Percentiles rank a stretch among this genome's conserved stretches.
Conservation (phyloP, 495 filamentous ascomycete genomes). For the Pseudoneurospora amorphoporcata region DNA sequence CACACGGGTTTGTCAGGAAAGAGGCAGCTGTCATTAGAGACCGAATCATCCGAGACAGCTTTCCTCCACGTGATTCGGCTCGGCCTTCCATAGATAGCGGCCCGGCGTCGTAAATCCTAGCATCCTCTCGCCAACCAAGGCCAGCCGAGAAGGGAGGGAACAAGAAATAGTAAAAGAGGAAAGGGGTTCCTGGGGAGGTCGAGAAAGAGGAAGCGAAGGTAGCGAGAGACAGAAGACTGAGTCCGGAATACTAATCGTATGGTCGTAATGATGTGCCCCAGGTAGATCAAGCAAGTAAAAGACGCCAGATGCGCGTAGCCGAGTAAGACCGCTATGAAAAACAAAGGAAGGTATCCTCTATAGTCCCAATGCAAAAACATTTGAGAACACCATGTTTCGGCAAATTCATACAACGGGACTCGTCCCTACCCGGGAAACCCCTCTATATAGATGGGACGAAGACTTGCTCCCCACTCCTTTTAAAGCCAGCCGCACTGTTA, state of each 20-base stretch:
- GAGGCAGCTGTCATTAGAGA: neutral
- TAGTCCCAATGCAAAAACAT: slow-evolving; percentile 23
- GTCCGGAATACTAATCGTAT: slow-evolving; percentile 14
- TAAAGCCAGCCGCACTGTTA: neutral
- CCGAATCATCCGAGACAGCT: neutral
- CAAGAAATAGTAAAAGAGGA: slow-evolving; percentile 5
- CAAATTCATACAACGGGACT: slow-evolving; percentile 20
- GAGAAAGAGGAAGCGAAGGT: neutral
- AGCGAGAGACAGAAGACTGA: slow-evolving; percentile 6
- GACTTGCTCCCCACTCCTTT: neutral
- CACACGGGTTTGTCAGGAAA: neutral
- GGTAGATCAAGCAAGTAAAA: slow-evolving; percentile 1
- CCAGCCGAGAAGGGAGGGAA: slow-evolving; percentile 3
- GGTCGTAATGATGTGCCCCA: slow-evolving; percentile 20
- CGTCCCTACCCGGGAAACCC: slow-evolving; percentile 9
- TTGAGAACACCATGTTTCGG: slow-evolving; percentile 14
- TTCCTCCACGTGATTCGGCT: neutral
- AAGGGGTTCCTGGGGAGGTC: slow-evolving; percentile 3
- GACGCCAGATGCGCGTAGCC: slow-evolving; percentile 10
- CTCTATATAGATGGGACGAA: slow-evolving; percentile 12
- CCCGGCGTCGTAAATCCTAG: neutral
- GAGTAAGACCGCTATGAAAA: slow-evolving; percentile 18
- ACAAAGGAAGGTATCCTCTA: slow-evolving; percentile 20
- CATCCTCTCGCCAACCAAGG: neutral
- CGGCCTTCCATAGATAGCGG: neutral